Evolutionary conservation across 139 green algal genomes (phyloP).

Genomic region (Haematococcus sp.): DNA sequence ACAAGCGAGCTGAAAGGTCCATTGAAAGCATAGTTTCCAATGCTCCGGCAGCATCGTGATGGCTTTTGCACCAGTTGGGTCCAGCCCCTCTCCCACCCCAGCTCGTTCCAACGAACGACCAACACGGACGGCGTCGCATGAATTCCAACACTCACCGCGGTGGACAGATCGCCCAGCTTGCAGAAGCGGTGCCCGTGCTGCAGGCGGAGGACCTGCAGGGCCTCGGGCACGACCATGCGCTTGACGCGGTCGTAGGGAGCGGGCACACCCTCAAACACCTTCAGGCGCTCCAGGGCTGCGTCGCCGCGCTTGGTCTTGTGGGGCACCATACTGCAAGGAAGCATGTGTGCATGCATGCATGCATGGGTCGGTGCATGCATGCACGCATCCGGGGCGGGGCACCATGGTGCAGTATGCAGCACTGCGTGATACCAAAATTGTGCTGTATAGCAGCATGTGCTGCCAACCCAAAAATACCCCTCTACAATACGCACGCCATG

Average conservation of each 20-base stretch:
- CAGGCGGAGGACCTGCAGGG: constrained; percentile 94
- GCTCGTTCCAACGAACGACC: no score
- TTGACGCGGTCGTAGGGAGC: constrained; percentile 89
- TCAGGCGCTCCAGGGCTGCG: constrained; percentile 92
- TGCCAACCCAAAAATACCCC: no score
- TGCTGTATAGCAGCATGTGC: neutral
- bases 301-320: constrained; percentile 95
- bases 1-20: no score
- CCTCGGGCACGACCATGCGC: constrained; percentile 95
- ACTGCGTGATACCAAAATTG: no score
- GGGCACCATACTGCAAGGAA: constrained; percentile 87
- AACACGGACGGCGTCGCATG: no score
- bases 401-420: neutral
- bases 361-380: constrained; percentile 4
- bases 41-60: no score
- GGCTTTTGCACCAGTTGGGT: no score
- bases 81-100: no score
- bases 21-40: no score
- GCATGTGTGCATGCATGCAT: constrained; percentile 4
- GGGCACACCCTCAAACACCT: constrained; percentile 95
- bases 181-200: constrained; percentile 91
- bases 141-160: constrained; percentile 52
- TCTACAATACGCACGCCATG: no score
- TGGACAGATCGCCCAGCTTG: constrained; percentile 83
- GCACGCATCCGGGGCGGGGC: neutral